Evolutionary conservation across 2,329 filamentous ascomycete genomes (phyloP), one percentile per base, ranked within the genome.

Genomic region (Fusarium falciforme): DNA sequence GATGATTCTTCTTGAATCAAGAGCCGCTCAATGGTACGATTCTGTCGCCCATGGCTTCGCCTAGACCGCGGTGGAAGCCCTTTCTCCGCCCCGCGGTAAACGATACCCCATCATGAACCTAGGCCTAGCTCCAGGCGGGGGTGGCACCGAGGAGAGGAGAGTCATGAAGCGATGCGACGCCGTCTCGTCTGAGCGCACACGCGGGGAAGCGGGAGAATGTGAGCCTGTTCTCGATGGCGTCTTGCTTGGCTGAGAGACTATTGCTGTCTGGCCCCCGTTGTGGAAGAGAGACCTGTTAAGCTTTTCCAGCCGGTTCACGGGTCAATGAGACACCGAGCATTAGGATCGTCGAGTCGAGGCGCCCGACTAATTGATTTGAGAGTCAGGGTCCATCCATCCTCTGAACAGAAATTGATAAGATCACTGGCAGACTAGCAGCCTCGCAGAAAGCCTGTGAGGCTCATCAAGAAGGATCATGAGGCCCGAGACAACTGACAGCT

Each of bases 101-200:
- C 10, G 31, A 47, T 64, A 67, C 71, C 71, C 71, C 70, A 73
- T 70, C 35, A 67, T 71, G 58, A 59, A 67, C 68, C 61, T 38
- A 17, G 33, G 63, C 68, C 61, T 38, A 17, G 33, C 22, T 40
- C 25, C 55, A 74, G 73, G 71, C 71, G 71, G 71, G 71, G 71
- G 63, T 74, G 63, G 63, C 67, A 73, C 60, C 59, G n/a, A 29
- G 25, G 25, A 67, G 57, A 63, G 49, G 16, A 70, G 58, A 63
- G 42, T 40, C 42, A 60, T 58, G 54, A 72, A 70, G 60, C 68
- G 54, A 71, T 65, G 58, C 58, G 42, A 68, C 64, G 36, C 59
- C 22, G 42, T 9, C 20, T 38, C 40, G 66, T 38, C 62, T 22
- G 36, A 29, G 38, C 44, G 61, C 25, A 31, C 27, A 40, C 42